phyloP scores from a whole-genome alignment of 2,329 filamentous ascomycete genomes.

The Clathrospora elynae region DNA sequence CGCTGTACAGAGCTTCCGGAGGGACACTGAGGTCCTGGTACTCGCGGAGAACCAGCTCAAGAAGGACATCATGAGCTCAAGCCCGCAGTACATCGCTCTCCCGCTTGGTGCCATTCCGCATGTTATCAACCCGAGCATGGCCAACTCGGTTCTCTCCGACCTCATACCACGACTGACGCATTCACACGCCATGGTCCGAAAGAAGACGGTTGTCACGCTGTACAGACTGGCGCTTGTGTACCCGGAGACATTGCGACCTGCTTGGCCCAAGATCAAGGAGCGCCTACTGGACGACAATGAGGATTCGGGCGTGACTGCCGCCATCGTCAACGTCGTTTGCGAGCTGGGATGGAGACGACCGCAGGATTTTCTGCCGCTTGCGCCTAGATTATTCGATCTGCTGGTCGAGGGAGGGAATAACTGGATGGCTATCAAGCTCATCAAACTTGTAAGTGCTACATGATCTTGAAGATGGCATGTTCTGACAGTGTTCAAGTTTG shows the following conservation, averaged over 20 bases:
- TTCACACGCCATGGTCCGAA: conserved; percentile 81
- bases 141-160: conserved; percentile 85
- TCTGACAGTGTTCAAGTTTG: conserved; percentile 68
- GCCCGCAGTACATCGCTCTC: conserved; percentile 77
- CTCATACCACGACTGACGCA: conserved; percentile 85
- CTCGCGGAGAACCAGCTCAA: conserved; percentile 94
- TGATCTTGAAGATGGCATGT: too few species aligned
- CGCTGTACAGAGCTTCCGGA: conserved; percentile 92
- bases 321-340: conserved; percentile 95
- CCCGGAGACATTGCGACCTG: conserved; percentile 86
- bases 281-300: conserved; percentile 87
- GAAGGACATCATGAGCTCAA: conserved; percentile 81
- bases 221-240: conserved; percentile 96
- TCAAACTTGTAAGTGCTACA: conserved; percentile 76
- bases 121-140: conserved; percentile 89
- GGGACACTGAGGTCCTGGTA: conserved; percentile 97
- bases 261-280: conserved; percentile 98
- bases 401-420: conserved; percentile 93
- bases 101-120: conserved; percentile 91
- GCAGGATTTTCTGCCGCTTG: conserved; percentile 89
- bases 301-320: conserved; percentile 90
- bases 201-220: conserved; percentile 94
- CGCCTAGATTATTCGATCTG: conserved; percentile 88
- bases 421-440: conserved; percentile 99
- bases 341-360: conserved; percentile 93